Base-by-base conservation (phyloP, 208 protist species). In the Endotrypanum monterogeii region DNA sequence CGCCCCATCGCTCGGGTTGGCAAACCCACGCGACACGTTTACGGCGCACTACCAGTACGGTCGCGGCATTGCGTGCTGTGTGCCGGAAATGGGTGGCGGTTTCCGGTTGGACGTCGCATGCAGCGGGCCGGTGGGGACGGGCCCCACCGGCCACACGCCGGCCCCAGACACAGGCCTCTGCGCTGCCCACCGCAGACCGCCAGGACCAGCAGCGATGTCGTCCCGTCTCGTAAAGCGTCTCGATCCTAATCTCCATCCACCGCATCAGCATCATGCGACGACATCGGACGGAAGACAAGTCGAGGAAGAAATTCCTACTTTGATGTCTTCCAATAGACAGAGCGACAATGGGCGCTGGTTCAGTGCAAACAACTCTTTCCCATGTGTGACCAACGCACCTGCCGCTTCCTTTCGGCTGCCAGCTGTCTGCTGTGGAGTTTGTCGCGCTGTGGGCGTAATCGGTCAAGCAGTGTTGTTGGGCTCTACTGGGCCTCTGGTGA, bases 381-480 rank as follows among this genome's bases (percentile, higher is more conserved):
- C 35, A 6, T 71, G 67, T 48, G 6, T 60, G 35, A 41, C 32
- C 35, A 7, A 18, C 30, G 32, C 67, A 30, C 30, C 32, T 46
- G 54, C 67, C 2, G 56, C 46, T 56, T 23, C 61, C 20, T 52
- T 18, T n/a, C 67, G 61, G 25, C 65, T 86, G 46, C 70, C 67
- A 35, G 69, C 86, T 18, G 79, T 79, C 58, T 88, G 79, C 76
- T 94, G 89, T 55, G 89, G 89, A 0, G 60, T 56, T 25, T 85
- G 83, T 46, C 32, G 70, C 7, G 76, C 77, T 32, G 68, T 74
- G 0, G 83, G 82, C 30, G 79, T 89, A 12, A 63, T 74, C 23
- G 85, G 79, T 11, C 87, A 94, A 74, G 87, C 87, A 20, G 67
- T 94, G 61, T 81, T 92, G 65, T 68, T 91, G 30, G 79, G 74